A percentile compares a stretch with the other conserved stretches of the same genome.
phyloP scores from a whole-genome alignment of 495 filamentous ascomycete genomes.

The Amniculicola lignicola region DNA sequence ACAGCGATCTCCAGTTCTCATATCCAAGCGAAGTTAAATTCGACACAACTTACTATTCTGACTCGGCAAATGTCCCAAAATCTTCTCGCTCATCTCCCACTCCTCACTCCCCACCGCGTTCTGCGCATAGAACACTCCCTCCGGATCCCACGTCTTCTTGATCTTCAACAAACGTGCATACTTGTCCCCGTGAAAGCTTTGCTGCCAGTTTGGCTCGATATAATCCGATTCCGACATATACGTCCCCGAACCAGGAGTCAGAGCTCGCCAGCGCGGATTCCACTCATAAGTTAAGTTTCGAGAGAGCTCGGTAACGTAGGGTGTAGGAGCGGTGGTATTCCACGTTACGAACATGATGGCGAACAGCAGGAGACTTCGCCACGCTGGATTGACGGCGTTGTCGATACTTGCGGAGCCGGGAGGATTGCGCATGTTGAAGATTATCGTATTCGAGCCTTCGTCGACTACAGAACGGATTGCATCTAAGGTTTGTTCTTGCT shows the following conservation, averaged over 20 bases:
- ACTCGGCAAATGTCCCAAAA: neutral
- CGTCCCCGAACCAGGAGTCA: neutral
- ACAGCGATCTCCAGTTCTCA: too few species aligned
- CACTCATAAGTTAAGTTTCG: neutral
- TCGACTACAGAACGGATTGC: neutral
- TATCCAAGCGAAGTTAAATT: too few species aligned
- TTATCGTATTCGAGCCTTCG: neutral
- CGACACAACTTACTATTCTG: neutral
- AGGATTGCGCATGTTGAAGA: slow-evolving; percentile 3
- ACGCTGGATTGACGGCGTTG: slow-evolving; percentile 2
- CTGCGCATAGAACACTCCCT: slow-evolving; percentile 6
- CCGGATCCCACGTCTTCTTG: slow-evolving; percentile 6
- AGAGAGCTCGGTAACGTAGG: neutral
- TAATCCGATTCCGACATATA: neutral
- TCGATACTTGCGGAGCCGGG: neutral
- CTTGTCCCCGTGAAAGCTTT: slow-evolving; percentile 3
- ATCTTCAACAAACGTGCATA: neutral
- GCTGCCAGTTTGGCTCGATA: slow-evolving; percentile 3
- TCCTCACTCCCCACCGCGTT: slow-evolving; percentile 7
- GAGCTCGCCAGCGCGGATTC: neutral
- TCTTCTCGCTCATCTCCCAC: neutral
- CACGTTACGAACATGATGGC: slow-evolving; percentile 5
- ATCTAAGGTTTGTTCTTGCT: neutral
- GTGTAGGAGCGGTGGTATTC: neutral
- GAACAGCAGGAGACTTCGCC: neutral